Evolutionary conservation across 306 rosid species (phyloP).

Genomic region (Abrus pulchellus): DNA sequence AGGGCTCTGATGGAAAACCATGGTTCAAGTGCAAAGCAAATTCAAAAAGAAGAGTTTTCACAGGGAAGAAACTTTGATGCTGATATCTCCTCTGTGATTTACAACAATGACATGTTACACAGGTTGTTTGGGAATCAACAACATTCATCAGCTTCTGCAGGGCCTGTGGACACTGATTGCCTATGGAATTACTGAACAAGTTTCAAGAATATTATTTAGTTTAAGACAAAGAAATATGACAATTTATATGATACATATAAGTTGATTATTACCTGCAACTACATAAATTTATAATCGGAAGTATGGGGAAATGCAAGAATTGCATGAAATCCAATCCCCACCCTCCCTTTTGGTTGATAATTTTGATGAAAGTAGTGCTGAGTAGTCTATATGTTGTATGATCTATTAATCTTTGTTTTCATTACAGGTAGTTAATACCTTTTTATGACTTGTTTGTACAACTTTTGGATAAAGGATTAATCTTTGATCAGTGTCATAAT

Average conservation of each 20-base stretch:
- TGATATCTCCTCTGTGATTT: conserved; percentile 50
- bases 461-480: background rate
- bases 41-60: conserved; percentile 39
- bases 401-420: background rate
- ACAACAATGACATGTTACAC: conserved; percentile 50
- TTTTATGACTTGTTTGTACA: background rate
- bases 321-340: background rate
- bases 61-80: conserved; percentile 48
- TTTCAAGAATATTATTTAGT: conserved; percentile 2
- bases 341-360: background rate
- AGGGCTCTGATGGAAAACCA: conserved; percentile 55
- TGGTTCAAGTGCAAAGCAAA: conserved; percentile 38
- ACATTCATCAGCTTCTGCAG: conserved; percentile 55
- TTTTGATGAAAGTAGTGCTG: background rate
- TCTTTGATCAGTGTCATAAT: background rate
- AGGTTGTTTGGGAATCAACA: conserved; percentile 51
- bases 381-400: background rate
- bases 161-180: conserved; percentile 49
- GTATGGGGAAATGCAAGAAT: background rate
- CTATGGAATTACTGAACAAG: conserved; percentile 64
- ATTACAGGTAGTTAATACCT: background rate
- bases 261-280: conserved; percentile 29
- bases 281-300: background rate
- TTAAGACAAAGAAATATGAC: background rate
- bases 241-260: conserved; percentile 3